Evolutionary conservation across 495 filamentous ascomycete genomes (phyloP).

Genomic region (Aspergillus kassunensis): DNA sequence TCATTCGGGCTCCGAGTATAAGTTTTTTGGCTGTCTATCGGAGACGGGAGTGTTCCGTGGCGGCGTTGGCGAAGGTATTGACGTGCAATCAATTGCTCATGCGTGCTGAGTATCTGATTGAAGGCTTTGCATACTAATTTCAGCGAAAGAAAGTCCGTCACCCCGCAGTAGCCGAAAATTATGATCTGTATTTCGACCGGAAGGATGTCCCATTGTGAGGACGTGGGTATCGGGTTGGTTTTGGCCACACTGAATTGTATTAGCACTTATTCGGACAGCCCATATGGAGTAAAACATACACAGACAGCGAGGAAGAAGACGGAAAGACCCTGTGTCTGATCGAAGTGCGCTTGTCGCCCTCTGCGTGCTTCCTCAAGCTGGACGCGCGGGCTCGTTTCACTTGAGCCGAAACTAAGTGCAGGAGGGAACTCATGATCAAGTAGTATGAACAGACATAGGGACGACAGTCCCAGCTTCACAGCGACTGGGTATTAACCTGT

Average conservation of each 20-base stretch:
- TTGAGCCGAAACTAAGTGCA: constrained; percentile 27
- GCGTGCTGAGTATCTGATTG: constrained; percentile 28
- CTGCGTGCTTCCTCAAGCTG: constrained; percentile 27
- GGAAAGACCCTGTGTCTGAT: constrained; percentile 19
- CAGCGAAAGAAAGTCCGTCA: constrained; percentile 33
- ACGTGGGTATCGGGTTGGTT: constrained; percentile 19
- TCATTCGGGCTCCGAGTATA: constrained; percentile 45
- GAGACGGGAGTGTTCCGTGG: constrained; percentile 45
- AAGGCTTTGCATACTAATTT: constrained; percentile 43
- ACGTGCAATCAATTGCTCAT: constrained; percentile 41
- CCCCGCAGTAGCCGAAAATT: constrained; percentile 42
- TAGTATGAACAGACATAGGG: constrained; percentile 24
- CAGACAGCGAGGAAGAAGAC: constrained; percentile 23
- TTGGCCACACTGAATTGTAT: constrained; percentile 16
- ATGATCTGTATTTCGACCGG: constrained; percentile 44
- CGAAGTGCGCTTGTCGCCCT: constrained; percentile 22
- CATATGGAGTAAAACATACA: constrained; percentile 1
- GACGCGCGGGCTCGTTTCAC: constrained; percentile 35
- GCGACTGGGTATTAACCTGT: background rate
- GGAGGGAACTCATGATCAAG: constrained; percentile 37
- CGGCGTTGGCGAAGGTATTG: constrained; percentile 43
- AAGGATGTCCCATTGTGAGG: constrained; percentile 37
- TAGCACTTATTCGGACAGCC: constrained; percentile 12
- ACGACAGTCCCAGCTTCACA: constrained; percentile 26
- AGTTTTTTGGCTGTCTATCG: constrained; percentile 33